Evolutionary conservation across 176 grass and related monocot species (phyloP), one percentile per base, ranked within the genome.

Genomic region (Carex scoparia): DNA sequence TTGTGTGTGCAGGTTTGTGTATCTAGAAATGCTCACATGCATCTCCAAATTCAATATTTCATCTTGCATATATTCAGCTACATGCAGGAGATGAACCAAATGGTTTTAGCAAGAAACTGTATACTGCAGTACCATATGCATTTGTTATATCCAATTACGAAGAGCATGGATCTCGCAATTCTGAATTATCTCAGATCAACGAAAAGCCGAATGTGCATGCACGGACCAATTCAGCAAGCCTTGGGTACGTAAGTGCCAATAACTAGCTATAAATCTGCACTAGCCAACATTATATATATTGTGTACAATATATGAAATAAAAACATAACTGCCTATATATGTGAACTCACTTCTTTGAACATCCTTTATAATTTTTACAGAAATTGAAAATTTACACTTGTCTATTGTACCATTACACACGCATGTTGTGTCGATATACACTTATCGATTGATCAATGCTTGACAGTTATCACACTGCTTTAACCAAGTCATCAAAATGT

Each of bases 211-310:
- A 89, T 76, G 31, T 38, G 12, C 49, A 15, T 6, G 46, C 23
- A 48, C 15, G 57, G 15, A 86, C 53, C 66, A 80, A 63, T 82
- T 61, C 89, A 46, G 81, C 87, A 86, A 87, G 27, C 35, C 71
- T 83, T 31, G 46, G 81, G 85, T 89, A 86, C 91, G 84, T 86
- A 86, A 94, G 84, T 86, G 8, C 33, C 40, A 68, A 23, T 16
- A 4, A 65, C 48, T 54, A 83, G 28, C 46, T 51, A 83, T 51
- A 51, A 11, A 51, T 51, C 48, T 49, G 48, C 48, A 49, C 48
- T 6, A 49, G 48, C 8, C 9, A 49, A 49, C 48, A 49, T 49
- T 49, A 49, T 46, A 49, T 46, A 35, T 35, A 35, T 35, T 46
- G 44, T 46, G 44, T 46, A 46, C 44, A 35, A 35, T 35, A 51